Evolutionary conservation across 768 basidiomycete genomes (phyloP).

Genomic region (Podaxis pistillaris): DNA sequence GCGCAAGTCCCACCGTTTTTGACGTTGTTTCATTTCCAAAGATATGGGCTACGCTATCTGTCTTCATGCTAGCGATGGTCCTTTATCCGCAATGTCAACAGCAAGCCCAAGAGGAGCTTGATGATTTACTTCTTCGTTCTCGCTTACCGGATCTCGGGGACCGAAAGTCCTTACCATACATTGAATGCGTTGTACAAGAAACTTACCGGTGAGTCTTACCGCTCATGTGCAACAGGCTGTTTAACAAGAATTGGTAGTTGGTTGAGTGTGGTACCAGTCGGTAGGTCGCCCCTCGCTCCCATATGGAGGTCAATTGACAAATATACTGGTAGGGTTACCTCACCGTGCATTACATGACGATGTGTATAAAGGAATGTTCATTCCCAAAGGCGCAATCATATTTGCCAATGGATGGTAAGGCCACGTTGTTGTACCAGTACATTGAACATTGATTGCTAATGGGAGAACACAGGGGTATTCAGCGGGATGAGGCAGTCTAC

Average conservation of each 20-base stretch:
- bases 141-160: slow-evolving; percentile 62
- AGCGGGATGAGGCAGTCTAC: slow-evolving; percentile 48
- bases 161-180: slow-evolving; percentile 52
- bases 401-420: slow-evolving; percentile 62
- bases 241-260: background rate
- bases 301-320: background rate
- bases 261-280: slow-evolving; percentile 3
- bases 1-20: background rate
- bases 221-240: slow-evolving; percentile 45
- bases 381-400: slow-evolving; percentile 62
- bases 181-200: slow-evolving; percentile 57
- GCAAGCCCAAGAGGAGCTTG: slow-evolving; percentile 66
- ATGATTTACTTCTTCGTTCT: slow-evolving; percentile 49
- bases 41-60: slow-evolving; percentile 54
- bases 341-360: slow-evolving; percentile 67
- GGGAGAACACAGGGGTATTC: slow-evolving; percentile 35
- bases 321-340: slow-evolving; percentile 45
- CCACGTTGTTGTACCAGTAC: background rate
- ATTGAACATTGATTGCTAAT: background rate
- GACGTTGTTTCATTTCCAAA: slow-evolving; percentile 13
- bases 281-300: background rate
- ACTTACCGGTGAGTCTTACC: slow-evolving; percentile 51
- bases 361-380: slow-evolving; percentile 51
- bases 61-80: slow-evolving; percentile 70
- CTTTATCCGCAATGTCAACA: slow-evolving; percentile 52